Conservation (phyloP, 2,329 filamentous ascomycete genomes). For the Hypoxylon sp. region DNA sequence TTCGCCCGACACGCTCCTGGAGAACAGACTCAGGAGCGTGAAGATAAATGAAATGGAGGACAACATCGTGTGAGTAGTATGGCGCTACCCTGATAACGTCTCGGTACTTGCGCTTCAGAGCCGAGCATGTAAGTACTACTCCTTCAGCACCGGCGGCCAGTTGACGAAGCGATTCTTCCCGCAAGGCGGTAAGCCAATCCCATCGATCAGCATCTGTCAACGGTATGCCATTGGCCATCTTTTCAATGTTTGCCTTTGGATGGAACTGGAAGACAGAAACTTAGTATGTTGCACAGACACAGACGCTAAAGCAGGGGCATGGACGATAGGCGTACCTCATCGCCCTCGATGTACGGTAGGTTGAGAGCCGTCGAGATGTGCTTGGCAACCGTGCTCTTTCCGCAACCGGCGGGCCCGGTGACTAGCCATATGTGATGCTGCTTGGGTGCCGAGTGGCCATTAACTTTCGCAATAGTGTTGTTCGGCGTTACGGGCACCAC, state of each 20-base stretch:
- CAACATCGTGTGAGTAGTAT: constrained; percentile 78
- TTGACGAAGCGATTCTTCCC: constrained; percentile 72
- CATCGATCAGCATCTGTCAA: constrained; percentile 94
- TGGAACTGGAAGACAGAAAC: constrained; percentile 69
- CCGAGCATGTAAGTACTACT: constrained; percentile 96
- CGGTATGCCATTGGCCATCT: constrained; percentile 87
- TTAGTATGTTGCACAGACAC: constrained; percentile 26
- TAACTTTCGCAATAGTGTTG: constrained; percentile 48
- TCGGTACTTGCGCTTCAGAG: constrained; percentile 95
- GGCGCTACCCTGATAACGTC: constrained; percentile 87
- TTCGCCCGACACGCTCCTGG: constrained; percentile 77
- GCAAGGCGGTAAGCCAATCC: constrained; percentile 91
- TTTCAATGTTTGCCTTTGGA: constrained; percentile 82
- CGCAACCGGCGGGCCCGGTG: constrained; percentile 82
- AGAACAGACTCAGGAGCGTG: constrained; percentile 81
- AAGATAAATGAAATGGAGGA: constrained; percentile 93
- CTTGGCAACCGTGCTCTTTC: constrained; percentile 81
- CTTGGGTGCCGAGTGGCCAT: constrained; percentile 48
- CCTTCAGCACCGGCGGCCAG: constrained; percentile 71
- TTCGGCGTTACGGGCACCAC: constrained; percentile 50
- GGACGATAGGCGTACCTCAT: constrained; percentile 70
- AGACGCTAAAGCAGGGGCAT: constrained; percentile 2
- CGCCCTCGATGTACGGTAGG: constrained; percentile 81
- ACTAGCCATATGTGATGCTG: constrained; percentile 83
- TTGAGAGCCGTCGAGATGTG: constrained; percentile 72